A percentile compares a stretch with the other conserved stretches of the same genome.
phyloP scores from a whole-genome alignment of 2,329 filamentous ascomycete species.

The Ilyonectria mors-panacis region DNA sequence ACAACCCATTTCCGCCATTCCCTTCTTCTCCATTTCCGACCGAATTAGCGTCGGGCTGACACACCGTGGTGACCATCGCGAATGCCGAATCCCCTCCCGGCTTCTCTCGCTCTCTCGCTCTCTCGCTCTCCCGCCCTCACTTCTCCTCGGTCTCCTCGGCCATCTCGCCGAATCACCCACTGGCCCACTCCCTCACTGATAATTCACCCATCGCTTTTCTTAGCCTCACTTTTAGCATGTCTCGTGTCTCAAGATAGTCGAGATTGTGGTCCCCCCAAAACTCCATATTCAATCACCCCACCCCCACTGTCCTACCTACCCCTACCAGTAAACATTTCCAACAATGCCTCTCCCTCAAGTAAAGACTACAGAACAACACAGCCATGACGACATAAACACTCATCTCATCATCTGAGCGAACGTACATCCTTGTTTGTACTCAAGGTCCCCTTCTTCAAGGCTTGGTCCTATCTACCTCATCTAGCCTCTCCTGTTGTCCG shows the following conservation, averaged over 20 bases:
- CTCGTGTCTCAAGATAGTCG: background rate
- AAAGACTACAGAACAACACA: no score
- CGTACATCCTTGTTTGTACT: slow-evolving; percentile 28
- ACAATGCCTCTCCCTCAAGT: background rate
- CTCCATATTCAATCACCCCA: background rate
- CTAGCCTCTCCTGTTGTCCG: slow-evolving; percentile 13
- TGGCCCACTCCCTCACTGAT: background rate
- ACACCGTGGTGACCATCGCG: slow-evolving; percentile 29
- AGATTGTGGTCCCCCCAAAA: background rate
- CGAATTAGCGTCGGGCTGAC: slow-evolving; percentile 8
- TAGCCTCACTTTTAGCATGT: slow-evolving; percentile 1
- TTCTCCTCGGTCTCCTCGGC: slow-evolving; percentile 13
- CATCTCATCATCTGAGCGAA: slow-evolving; percentile 7
- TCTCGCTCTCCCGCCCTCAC: slow-evolving; percentile 4
- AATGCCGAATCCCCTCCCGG: background rate
- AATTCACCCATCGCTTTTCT: background rate
- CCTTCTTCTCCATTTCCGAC: background rate
- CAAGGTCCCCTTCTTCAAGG: slow-evolving; percentile 14
- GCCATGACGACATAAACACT: background rate
- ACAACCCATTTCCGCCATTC: slow-evolving; percentile 14
- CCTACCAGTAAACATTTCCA: background rate
- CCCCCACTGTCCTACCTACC: background rate
- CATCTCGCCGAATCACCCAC: slow-evolving; percentile 27
- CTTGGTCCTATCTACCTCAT: slow-evolving; percentile 25
- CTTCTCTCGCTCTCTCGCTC: slow-evolving; percentile 15